Evolutionary conservation across 1,284 basidiomycete species (phyloP), one percentile per base, ranked within the genome.

Genomic region (Rhodotorula sp.): DNA sequence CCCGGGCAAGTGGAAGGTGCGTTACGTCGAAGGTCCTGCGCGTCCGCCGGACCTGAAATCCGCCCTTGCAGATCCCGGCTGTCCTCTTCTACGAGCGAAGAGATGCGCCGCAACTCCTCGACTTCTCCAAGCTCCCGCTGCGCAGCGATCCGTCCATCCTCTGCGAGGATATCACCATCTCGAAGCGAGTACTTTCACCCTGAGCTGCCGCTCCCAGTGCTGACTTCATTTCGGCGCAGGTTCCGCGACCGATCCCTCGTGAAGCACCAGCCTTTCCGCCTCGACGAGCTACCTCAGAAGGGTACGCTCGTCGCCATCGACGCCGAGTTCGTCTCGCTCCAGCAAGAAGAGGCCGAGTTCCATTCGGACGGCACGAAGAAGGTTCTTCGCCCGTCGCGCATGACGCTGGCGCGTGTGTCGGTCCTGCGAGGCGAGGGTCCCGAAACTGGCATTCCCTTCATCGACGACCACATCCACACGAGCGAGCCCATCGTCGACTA

Each of bases 401-500:
- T 96, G 75, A 92, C 92, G 59, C 85, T 99, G 2, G 96, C 96
- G 24, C 87, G 96, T 30, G 95, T 99, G 0, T 97, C 94, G 1
- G 94, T 97, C 2, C 81, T 99, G 57, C 86, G 96, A 10, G 94
- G 94, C 10, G 86, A 91, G 74, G 93, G 91, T 0, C 82, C 83
- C 0, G 86, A 87, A 73, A 87, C 90, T 77, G 91, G 90, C 11
- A 80, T 89, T 22, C 93, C 95, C 1, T 97, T 98, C 81, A 97
- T 99, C 77, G 96, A 99, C 76, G 96, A 99, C 78, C 92, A 99
- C 77, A 98, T 99, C 60, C 90, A 93, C 77, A 97, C 94, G 2
- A 94, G 90, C 75, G 96, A 97, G 79, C 85, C 87, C 4, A 91
- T 99, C 57, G 92, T 97, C 19, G 94, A 99, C 81, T 98, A 98